Percentiles rank a stretch among this genome's conserved stretches.
Evolutionary conservation across 352 stramenopile genomes (phyloP).

Genomic region (Globisporangium nodosum): DNA sequence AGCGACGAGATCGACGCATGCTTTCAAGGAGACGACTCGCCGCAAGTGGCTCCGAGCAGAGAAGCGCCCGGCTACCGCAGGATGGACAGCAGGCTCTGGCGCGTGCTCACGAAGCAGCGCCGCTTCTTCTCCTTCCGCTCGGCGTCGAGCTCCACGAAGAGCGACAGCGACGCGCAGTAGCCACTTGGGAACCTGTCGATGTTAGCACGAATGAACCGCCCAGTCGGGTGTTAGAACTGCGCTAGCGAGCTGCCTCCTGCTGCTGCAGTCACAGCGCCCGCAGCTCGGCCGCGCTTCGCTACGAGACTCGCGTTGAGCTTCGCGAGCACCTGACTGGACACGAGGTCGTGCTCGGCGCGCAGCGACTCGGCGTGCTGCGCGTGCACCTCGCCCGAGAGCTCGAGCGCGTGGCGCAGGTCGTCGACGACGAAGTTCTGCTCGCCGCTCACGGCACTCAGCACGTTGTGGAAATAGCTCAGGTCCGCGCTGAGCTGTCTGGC

Average conservation of each 20-base stretch:
- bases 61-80: neutral
- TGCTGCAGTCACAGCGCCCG: neutral
- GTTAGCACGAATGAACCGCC: too few species aligned
- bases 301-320: constrained; percentile 46
- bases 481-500: constrained; percentile 60
- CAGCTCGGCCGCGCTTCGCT: constrained; percentile 18
- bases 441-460: constrained; percentile 62
- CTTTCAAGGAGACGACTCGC: neutral
- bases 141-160: constrained; percentile 14
- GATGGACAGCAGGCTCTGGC: constrained; percentile 41
- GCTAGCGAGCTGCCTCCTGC: neutral
- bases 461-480: constrained; percentile 76
- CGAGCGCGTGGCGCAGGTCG: constrained; percentile 37
- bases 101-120: constrained; percentile 44
- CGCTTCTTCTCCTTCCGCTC: constrained; percentile 53
- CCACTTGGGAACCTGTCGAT: neutral
- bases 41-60: neutral
- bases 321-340: constrained; percentile 26
- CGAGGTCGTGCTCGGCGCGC: constrained; percentile 16
- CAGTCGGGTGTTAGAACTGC: neutral
- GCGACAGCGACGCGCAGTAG: constrained; percentile 2
- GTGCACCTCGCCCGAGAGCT: constrained; percentile 27
- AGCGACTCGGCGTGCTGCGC: constrained; percentile 26
- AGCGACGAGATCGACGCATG: constrained; percentile 44
- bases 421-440: constrained; percentile 52